These are phyloP conservation scores for Priceomyces carsonii DNA, from an alignment of 805 yeast genomes.

Conservation along the genomic window DNA sequence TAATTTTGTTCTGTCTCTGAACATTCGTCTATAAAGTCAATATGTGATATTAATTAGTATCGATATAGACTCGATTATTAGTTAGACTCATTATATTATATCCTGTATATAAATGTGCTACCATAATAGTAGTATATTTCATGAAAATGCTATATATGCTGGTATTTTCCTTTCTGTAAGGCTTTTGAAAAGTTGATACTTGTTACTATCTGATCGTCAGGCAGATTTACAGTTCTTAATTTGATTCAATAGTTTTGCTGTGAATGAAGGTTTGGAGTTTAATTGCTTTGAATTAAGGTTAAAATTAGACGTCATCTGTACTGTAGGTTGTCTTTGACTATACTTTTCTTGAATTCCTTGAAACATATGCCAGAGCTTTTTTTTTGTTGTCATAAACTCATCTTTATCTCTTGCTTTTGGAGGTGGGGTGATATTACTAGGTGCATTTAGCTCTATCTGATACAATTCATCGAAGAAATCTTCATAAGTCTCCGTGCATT, in stretches of 20 bases:
- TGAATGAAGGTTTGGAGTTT: conserved; percentile 3
- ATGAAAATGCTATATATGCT: too few relatives aligned
- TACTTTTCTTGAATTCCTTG: conserved; percentile 20
- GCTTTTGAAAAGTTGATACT: too few relatives aligned
- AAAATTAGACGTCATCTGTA: neutral
- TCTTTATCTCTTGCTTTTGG: neutral
- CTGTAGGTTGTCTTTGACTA: conserved; percentile 6
- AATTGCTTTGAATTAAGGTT: neutral
- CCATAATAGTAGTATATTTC: too few relatives aligned
- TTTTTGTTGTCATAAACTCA: conserved; percentile 2
- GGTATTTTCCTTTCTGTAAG: too few relatives aligned
- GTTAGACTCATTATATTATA: too few relatives aligned
- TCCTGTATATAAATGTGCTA: neutral
- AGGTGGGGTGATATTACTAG: neutral
- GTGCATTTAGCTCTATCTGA: conserved; percentile 4
- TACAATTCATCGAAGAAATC: conserved; percentile 44
- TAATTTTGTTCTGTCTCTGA: conserved; percentile 92
- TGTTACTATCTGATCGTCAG: too few relatives aligned
- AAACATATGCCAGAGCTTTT: conserved; percentile 19
- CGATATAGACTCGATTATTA: too few relatives aligned
- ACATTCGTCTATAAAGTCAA: conserved; percentile 48
- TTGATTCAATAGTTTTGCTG: conserved; percentile 6
- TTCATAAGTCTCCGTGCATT: conserved; percentile 61
- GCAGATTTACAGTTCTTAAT: conserved; percentile 1
- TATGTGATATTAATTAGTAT: neutral